Conservation (phyloP, 2,329 filamentous ascomycete genomes). For the Myriosclerotinia scirpicola region DNA sequence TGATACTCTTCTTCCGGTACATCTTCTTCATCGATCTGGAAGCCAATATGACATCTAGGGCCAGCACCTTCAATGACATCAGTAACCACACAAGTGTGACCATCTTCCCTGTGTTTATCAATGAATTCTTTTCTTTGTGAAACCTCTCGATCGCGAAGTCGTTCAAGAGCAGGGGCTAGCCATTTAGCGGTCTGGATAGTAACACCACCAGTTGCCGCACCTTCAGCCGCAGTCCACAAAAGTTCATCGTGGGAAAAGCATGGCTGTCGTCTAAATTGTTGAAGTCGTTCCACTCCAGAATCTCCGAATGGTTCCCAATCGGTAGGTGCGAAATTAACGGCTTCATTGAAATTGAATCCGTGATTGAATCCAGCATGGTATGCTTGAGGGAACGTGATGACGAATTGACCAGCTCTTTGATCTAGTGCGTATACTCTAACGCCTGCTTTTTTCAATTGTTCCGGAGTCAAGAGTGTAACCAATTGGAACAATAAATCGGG, state of each 20-base stretch:
- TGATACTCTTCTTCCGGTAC: constrained; percentile 90
- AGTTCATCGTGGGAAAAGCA: constrained; percentile 98
- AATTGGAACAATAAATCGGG: constrained; percentile 95
- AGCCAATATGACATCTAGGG: constrained; percentile 56
- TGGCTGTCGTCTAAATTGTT: constrained; percentile 84
- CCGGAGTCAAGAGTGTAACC: constrained; percentile 91
- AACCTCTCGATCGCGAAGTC: constrained; percentile 73
- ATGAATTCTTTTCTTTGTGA: constrained; percentile 68
- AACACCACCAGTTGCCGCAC: constrained; percentile 61
- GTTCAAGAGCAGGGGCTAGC: constrained; percentile 82
- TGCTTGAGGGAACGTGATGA: constrained; percentile 94
- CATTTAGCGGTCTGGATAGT: constrained; percentile 91
- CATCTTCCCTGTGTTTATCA: constrained; percentile 58
- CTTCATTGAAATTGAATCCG: constrained; percentile 98
- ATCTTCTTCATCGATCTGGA: constrained; percentile 69
- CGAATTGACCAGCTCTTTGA: constrained; percentile 91
- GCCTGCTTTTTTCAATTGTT: constrained; percentile 88
- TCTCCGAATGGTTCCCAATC: constrained; percentile 96
- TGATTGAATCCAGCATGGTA: constrained; percentile 99
- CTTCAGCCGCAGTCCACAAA: constrained; percentile 83
- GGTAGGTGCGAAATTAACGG: constrained; percentile 91
- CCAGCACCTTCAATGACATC: constrained; percentile 37
- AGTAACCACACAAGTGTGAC: constrained; percentile 38
- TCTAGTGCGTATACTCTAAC: constrained; percentile 94
- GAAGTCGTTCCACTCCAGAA: constrained; percentile 79